Evolutionary conservation across 1,284 basidiomycete genomes (phyloP).

Genomic region (Puccinia hordei): DNA sequence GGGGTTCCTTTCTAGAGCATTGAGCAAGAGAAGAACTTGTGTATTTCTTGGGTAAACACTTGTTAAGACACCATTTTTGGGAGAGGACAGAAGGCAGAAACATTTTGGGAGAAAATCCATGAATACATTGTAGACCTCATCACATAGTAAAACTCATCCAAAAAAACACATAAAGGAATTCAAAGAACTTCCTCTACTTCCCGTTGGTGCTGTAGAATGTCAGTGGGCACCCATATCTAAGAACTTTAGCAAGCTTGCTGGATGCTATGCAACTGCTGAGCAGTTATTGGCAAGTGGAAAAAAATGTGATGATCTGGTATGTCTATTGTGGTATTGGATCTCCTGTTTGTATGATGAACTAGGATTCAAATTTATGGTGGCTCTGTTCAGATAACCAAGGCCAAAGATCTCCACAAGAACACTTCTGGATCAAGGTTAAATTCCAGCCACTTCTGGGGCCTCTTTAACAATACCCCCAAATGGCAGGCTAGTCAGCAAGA

Average conservation of each 20-base stretch:
- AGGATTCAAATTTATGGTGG: neutral
- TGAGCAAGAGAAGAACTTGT: neutral
- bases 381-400: neutral
- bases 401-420: neutral
- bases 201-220: neutral
- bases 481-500: neutral
- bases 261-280: neutral
- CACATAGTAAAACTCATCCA: neutral
- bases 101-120: neutral
- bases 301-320: neutral
- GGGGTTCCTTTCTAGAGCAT: neutral
- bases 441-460: neutral
- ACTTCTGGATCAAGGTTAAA: neutral
- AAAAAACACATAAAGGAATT: neutral
- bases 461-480: neutral
- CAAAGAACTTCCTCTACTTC: neutral
- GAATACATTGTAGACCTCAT: neutral
- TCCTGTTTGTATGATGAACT: neutral
- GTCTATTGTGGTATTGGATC: neutral
- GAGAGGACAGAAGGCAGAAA: neutral
- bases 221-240: neutral
- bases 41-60: neutral
- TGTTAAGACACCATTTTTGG: neutral
- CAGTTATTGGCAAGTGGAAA: neutral
- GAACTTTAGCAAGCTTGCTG: neutral